phyloP scores from a whole-genome alignment of 768 basidiomycete species.

The Asterophora lycoperdoides region DNA sequence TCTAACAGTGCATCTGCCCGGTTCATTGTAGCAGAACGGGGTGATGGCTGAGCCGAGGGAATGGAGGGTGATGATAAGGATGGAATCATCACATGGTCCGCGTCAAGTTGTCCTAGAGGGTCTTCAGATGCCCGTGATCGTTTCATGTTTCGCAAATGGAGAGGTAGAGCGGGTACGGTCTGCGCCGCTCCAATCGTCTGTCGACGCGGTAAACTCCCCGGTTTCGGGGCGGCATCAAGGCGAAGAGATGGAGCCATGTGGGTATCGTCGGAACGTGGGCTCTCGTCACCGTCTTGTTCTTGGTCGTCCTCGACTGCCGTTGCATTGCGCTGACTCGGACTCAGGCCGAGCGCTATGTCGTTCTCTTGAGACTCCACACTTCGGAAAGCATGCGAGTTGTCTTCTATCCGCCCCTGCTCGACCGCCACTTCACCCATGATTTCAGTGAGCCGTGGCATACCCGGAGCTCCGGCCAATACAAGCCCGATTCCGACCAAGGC shows the following conservation, averaged over 20 bases:
- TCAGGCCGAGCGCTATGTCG: conserved; percentile 30
- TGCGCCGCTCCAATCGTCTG: conserved; percentile 61
- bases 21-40: conserved; percentile 40
- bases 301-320: conserved; percentile 32
- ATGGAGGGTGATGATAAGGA: conserved; percentile 75
- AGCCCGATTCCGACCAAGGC: conserved; percentile 83
- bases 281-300: conserved; percentile 41
- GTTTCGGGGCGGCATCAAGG: conserved; percentile 14
- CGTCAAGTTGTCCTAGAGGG: conserved; percentile 67
- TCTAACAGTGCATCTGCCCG: conserved; percentile 56
- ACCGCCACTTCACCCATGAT: conserved; percentile 79
- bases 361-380: conserved; percentile 47
- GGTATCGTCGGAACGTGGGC: conserved; percentile 28
- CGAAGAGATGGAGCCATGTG: conserved; percentile 13
- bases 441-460: conserved; percentile 69
- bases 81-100: conserved; percentile 39
- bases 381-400: conserved; percentile 46
- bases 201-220: conserved; percentile 30
- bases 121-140: conserved; percentile 64
- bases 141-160: conserved; percentile 51
- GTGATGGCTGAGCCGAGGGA: conserved; percentile 41
- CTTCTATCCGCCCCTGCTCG: conserved; percentile 81
- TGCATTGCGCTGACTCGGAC: conserved; percentile 19
- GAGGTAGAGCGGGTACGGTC: conserved; percentile 68
- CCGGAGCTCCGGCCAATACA: conserved; percentile 71